phyloP scores from a whole-genome alignment of 1,284 basidiomycete genomes.

The Vanrija sp. region DNA sequence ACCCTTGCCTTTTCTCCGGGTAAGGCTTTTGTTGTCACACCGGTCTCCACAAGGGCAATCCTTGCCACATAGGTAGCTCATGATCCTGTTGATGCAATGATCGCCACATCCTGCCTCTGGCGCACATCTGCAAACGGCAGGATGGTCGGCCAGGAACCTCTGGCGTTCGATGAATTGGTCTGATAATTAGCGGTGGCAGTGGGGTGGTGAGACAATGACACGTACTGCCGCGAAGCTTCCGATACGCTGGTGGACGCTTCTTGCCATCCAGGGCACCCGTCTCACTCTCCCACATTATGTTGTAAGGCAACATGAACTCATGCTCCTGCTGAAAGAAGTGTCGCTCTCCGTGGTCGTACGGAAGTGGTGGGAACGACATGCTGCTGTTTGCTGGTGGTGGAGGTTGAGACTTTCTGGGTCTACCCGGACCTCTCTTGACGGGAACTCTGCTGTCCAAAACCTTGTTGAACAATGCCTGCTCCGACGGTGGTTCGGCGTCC shows the following conservation, averaged over 20 bases:
- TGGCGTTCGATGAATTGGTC: constrained; percentile 7
- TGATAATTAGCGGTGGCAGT: neutral
- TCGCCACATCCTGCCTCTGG: constrained; percentile 46
- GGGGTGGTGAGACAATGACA: neutral
- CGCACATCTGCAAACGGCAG: constrained; percentile 47
- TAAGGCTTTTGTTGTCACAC: constrained; percentile 40
- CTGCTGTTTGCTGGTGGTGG: neutral
- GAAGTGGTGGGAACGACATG: constrained; percentile 35
- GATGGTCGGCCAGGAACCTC: neutral
- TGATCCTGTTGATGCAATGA: constrained; percentile 51
- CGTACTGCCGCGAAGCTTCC: constrained; percentile 33
- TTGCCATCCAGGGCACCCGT: constrained; percentile 44
- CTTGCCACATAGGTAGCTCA: constrained; percentile 52
- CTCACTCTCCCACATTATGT: constrained; percentile 44
- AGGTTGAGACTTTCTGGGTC: constrained; percentile 3
- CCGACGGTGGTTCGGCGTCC: constrained; percentile 25
- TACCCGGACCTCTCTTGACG: constrained; percentile 7
- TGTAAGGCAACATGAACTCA: constrained; percentile 46
- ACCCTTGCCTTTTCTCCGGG: constrained; percentile 33
- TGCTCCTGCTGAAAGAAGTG: constrained; percentile 37
- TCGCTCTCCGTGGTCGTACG: constrained; percentile 34
- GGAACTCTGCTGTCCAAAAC: constrained; percentile 14
- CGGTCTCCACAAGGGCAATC: constrained; percentile 49
- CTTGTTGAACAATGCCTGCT: constrained; percentile 29
- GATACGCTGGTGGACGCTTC: constrained; percentile 42